These are phyloP conservation scores for Tagetes patula DNA, from an alignment of 129 eudicot genomes.

Conservation along the genomic window DNA sequence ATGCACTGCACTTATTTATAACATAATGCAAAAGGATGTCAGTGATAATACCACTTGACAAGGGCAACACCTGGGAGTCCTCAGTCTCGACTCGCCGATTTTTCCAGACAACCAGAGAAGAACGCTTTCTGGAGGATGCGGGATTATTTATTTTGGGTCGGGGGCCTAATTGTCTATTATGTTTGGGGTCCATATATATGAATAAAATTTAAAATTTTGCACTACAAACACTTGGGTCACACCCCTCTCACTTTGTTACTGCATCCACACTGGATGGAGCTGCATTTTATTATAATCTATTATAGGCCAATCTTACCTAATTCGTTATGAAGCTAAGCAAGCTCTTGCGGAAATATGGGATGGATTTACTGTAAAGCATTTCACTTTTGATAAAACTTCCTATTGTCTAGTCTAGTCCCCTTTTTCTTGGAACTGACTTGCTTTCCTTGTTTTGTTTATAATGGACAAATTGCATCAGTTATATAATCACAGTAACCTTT, in stretches of 20 bases:
- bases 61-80: background rate
- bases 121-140: background rate
- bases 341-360: background rate
- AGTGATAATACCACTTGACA: background rate
- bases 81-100: background rate
- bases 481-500: conserved; percentile 12
- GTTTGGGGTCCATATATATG: background rate
- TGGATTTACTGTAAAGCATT: background rate
- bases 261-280: background rate
- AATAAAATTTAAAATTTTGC: background rate
- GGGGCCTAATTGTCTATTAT: background rate
- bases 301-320: background rate
- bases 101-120: background rate
- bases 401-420: background rate
- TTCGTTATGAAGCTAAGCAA: background rate
- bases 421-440: background rate
- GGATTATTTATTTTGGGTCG: background rate
- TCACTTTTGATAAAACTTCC: background rate
- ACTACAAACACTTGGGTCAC: background rate
- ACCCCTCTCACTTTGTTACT: background rate
- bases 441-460: conserved; percentile 1
- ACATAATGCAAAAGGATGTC: background rate
- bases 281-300: conserved; percentile 5
- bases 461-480: background rate
- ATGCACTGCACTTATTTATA: background rate